Base-by-base conservation (phyloP, 768 basidiomycete genomes). In the Boletus rubescentipes region DNA sequence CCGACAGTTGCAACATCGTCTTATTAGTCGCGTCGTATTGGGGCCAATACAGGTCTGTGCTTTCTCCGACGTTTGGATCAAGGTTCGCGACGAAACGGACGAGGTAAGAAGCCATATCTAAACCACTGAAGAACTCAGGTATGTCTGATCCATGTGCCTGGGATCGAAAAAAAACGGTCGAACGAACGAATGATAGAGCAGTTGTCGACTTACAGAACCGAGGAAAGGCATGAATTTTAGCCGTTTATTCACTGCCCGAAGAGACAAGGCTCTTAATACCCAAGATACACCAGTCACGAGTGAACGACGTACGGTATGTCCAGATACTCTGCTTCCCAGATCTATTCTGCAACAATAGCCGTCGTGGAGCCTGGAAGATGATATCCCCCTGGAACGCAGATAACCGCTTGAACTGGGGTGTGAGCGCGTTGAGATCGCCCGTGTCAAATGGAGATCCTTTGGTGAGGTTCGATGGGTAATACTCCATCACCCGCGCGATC, bases 361-460 rank as follows among this genome's bases (percentile, higher is more conserved):
- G 61, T 14, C 80, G 66, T 38, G 81, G 76, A 1, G 70, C 78
- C 53, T 83, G 76, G 67, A 84, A 80, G 3, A 75, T 70, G 32
- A 68, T 65, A 55, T 84, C 82, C 0, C 81, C 82, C 44, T 73
- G 70, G 57, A 83, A 69, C 0, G 81, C 73, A 4, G 82, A 72
- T 7, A 81, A 54, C 3, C 81, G 72, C 58, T 84, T 83, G 66
- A 71, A 82, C 54, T 83, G 73, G 0, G 78, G 75, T 2, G 77
- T 73, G 8, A 77, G 55, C 2, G 72, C 70, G 52, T 83, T 81
- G n/a, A 72, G 53, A 32, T 61, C 30, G 0, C 77, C 74, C 1
- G 83, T 84, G 47, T 73, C 73, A 60, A 78, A 85, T 0, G 83
- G 83, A 0, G 81, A 83, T 18, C 83, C 83, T 49, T 73, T 59